These are phyloP conservation scores for Scedosporium aurantiacum DNA, from an alignment of 2,329 filamentous ascomycete genomes.

Conservation along the genomic window DNA sequence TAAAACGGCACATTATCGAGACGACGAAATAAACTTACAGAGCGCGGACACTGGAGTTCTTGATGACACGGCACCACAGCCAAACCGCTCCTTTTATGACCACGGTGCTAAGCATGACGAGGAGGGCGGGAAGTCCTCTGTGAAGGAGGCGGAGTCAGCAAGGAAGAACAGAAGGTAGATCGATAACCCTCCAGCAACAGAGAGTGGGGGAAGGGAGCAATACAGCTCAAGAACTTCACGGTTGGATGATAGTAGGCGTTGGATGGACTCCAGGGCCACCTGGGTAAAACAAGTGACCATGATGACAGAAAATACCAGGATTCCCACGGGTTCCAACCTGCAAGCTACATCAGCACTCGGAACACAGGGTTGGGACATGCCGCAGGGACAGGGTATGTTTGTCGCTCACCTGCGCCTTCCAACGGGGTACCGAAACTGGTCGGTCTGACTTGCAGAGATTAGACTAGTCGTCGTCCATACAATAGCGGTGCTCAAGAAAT, in stretches of 20 bases:
- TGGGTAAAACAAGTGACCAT: conserved; percentile 81
- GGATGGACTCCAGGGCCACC: conserved; percentile 59
- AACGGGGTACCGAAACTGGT: conserved; percentile 69
- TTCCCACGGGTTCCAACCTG: conserved; percentile 66
- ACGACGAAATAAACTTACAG: conserved; percentile 32
- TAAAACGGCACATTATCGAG: conserved; percentile 9
- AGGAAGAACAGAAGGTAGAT: not conserved
- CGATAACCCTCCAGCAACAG: not conserved
- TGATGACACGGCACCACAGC: conserved; percentile 79
- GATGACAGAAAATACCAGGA: conserved; percentile 72
- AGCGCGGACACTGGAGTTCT: conserved; percentile 76
- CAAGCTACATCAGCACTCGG: conserved; percentile 12
- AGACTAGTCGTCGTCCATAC: conserved; percentile 69
- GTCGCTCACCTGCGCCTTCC: conserved; percentile 47
- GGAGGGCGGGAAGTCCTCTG: conserved; percentile 54
- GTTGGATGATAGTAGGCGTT: conserved; percentile 48
- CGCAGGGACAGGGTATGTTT: not conserved
- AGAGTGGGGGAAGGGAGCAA: conserved; percentile 10
- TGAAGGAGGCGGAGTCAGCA: not conserved
- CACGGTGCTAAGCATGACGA: conserved; percentile 73
- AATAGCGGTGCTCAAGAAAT: conserved; percentile 72
- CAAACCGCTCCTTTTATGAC: conserved; percentile 73
- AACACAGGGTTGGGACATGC: not conserved
- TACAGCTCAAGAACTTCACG: conserved; percentile 60
- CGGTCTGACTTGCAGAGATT: conserved; percentile 52